Evolutionary conservation across 2,329 filamentous ascomycete genomes (phyloP), one percentile per base, ranked within the genome.

Genomic region (Nemania sp.): DNA sequence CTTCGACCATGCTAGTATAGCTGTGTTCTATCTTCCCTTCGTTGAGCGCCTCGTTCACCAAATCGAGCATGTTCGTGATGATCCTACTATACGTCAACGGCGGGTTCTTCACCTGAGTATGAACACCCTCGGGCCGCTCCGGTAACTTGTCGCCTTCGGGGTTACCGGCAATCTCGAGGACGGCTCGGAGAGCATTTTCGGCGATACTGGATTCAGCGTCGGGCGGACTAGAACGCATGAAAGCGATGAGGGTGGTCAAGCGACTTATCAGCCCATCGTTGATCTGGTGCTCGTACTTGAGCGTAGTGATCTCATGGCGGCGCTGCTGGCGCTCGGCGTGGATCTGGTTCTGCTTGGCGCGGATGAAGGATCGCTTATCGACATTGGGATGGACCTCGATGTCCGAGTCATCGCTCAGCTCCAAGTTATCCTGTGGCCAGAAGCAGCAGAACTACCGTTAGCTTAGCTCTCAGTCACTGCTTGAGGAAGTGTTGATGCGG

Each of bases 361-460:
- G 90, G 72, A 99, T 99, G 74, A 99, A 99, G 57, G 93, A 97
- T 46, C 88, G 85, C 74, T 99, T 99, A 77, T 99, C 94, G 71
- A 99, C 94, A 71, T 99, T 99, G 56, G 94, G 94, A 74, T 99
- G 94, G 46, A 97, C 94, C 76, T 99, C 94, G 66, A 99, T 87
- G 68, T 99, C 94, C 46, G 91, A 97, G 75, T 99, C 94, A 74
- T 99, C 94, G 68, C 91, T 96, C 70, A 99, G 86, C 84, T 99
- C 94, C 69, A 99, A 83, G 55, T 89, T 87, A 71, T 97, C 89
- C 86, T 90, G 56, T 28, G n/a, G 37, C 30, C 40, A 52, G 31
- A 46, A 15, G 48, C 47, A 11, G n/a, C 9, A 31, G 28, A 31
- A 31, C n/a, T 3, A 54, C 36, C 49, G 56, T 43, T n/a, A n/a